Base-by-base conservation (phyloP, 2,329 filamentous ascomycete genomes). In the Paracorniculantispora psalliotae region DNA sequence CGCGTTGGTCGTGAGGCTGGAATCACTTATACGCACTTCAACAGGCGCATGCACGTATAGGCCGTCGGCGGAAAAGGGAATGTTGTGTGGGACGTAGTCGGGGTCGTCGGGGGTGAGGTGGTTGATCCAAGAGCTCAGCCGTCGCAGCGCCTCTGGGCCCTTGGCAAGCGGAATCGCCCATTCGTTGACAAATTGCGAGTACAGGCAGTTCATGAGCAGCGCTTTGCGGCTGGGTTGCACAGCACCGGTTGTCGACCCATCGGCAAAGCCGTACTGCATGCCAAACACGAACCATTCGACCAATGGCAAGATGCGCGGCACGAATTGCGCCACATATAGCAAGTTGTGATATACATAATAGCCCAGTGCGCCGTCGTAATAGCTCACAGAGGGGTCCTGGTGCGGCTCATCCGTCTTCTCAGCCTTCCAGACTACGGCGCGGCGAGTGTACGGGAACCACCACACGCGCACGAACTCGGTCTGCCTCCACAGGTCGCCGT, bases 111-210 rank as follows among this genome's bases (percentile, higher is more conserved):
- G 77, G 0, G 72, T 71, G 49, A 84, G 75, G 56, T 76, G 77
- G 71, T 87, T 88, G 56, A 99, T 80, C 94, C 94, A 99, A 50
- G 90, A 88, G 41, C 88, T 90, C 13, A 99, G 81, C 10, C 94
- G 86, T 33, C 79, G 82, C 46, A 99, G 84, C 8, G 91, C 92
- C 73, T 97, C 92, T 15, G 93, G 93, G 0, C 94, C 94, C 65
- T 89, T 88, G 63, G 85, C 79, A 1, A 99, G 80, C 1, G 94
- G 93, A 7, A 99, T 82, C 0, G 93, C 93, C 94, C 94, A 99
- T 72, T 99, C 94, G 72, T 99, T 97, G 64, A 99, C 94, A 67
- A 91, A 96, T 70, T 99, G 94, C n/a, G 90, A 93, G 78, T 97
- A 99, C 6, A 97, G 83, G 69, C 94, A 99, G 77, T 99, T 94